Evolutionary conservation across 306 rosid species (phyloP).

Genomic region (Gleditsia sinensis): DNA sequence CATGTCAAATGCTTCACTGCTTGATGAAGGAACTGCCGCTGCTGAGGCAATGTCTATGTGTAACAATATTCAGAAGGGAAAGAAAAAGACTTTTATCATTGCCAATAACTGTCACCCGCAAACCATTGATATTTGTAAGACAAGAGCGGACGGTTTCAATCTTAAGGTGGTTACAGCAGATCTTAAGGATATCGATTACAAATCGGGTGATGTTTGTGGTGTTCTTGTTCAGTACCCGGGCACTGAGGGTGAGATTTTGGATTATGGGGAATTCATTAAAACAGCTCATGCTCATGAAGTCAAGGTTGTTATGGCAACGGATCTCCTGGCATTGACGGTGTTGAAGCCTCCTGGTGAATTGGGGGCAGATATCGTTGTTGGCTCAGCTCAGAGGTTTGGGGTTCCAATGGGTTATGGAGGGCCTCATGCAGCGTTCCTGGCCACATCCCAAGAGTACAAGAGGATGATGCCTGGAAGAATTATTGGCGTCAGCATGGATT

Average conservation of each 20-base stretch:
- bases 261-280: conserved; percentile 86
- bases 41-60: conserved; percentile 99
- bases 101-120: conserved; percentile 87
- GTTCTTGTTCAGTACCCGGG: conserved; percentile 99
- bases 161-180: conserved; percentile 67
- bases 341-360: conserved; percentile 97
- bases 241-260: conserved; percentile 96
- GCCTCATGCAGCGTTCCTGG: conserved; percentile 97
- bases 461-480: conserved; percentile 97
- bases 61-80: conserved; percentile 75
- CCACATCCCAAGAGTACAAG: conserved; percentile 99
- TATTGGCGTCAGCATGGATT: conserved; percentile 7
- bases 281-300: conserved; percentile 91
- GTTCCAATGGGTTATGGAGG: conserved; percentile 99
- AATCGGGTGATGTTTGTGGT: conserved; percentile 92
- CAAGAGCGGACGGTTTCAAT: conserved; percentile 95
- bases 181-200: conserved; percentile 81
- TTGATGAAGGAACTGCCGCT: conserved; percentile 96
- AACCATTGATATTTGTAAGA: conserved; percentile 78
- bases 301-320: conserved; percentile 99
- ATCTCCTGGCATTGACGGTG: conserved; percentile 80
- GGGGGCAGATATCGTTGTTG: conserved; percentile 98
- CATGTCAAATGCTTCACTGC: conserved; percentile 97
- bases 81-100: conserved; percentile 83
- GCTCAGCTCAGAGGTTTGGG: conserved; percentile 96